Percentiles rank a stretch among this genome's conserved stretches.
These are phyloP conservation scores for Solanum ossicruentum DNA, from an alignment of 257 asterid species.

Conservation along the genomic window DNA sequence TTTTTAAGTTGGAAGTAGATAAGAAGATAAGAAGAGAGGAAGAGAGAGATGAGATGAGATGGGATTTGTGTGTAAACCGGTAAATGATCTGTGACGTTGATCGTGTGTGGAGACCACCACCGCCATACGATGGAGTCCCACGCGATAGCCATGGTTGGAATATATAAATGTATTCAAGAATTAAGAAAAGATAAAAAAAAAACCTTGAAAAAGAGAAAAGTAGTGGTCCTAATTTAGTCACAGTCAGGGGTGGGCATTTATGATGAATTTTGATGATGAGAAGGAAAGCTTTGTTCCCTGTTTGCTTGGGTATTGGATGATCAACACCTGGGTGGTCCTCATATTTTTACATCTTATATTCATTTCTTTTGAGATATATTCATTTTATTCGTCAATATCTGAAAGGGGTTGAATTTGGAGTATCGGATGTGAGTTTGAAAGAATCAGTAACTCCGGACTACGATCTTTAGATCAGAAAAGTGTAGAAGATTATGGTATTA, in stretches of 20 bases:
- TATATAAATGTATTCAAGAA: not conserved
- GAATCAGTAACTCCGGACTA: too few species aligned
- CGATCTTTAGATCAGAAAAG: too few species aligned
- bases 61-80: constrained; percentile 12
- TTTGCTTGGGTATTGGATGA: not conserved
- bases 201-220: not conserved
- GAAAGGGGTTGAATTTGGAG: not conserved
- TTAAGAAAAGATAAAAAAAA: not conserved
- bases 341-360: not conserved
- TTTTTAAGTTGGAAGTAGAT: not conserved
- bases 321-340: not conserved
- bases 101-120: not conserved
- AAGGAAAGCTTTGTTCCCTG: not conserved
- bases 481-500: too few species aligned
- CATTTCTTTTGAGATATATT: not conserved
- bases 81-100: not conserved
- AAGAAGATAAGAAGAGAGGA: constrained; percentile 1
- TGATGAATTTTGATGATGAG: not conserved
- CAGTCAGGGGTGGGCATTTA: not conserved
- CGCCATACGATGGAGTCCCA: not conserved
- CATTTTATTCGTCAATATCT: not conserved
- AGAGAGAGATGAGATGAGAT: constrained; percentile 3
- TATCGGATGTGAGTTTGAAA: not conserved
- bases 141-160: not conserved
- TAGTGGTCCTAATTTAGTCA: not conserved